Evolutionary conservation across 2,329 filamentous ascomycete species (phyloP).

Genomic region (Paraconiothyrium sp.): DNA sequence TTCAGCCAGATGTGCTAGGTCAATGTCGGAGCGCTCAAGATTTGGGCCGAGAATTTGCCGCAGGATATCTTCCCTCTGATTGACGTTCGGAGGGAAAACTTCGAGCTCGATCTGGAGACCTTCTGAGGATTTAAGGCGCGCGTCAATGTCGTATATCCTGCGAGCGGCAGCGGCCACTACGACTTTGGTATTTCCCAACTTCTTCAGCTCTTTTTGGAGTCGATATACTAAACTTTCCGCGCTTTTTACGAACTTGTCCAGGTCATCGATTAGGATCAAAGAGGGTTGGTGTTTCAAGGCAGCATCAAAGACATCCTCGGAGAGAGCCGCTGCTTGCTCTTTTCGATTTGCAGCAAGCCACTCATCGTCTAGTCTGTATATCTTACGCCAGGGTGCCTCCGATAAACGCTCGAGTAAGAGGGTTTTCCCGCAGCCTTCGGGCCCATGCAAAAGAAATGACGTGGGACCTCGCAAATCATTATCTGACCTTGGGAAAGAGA

Average conservation of each 20-base stretch:
- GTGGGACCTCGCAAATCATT: constrained; percentile 49
- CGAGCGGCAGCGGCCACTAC: constrained; percentile 80
- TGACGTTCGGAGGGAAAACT: constrained; percentile 78
- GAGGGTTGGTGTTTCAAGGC: constrained; percentile 76
- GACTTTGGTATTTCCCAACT: constrained; percentile 65
- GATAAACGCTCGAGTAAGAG: constrained; percentile 75
- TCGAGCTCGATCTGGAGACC: constrained; percentile 75
- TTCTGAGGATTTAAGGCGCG: constrained; percentile 70
- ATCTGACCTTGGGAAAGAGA: constrained; percentile 33
- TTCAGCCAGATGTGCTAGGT: constrained; percentile 67
- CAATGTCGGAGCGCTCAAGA: constrained; percentile 61
- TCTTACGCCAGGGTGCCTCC: constrained; percentile 72
- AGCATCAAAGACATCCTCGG: constrained; percentile 71
- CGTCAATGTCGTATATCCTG: constrained; percentile 76
- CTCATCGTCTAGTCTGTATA: constrained; percentile 68
- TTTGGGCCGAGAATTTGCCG: constrained; percentile 55
- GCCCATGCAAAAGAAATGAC: constrained; percentile 80
- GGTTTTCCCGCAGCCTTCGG: constrained; percentile 85
- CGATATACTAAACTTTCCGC: constrained; percentile 37
- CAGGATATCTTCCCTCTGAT: constrained; percentile 78
- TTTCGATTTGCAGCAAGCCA: constrained; percentile 48
- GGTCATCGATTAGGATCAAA: constrained; percentile 79
- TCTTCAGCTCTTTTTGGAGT: constrained; percentile 55
- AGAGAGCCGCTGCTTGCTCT: constrained; percentile 64
- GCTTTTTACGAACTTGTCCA: constrained; percentile 68